phyloP scores from a whole-genome alignment of 371 early-diverging fungal species.

The Conidiobolus incongruus region DNA sequence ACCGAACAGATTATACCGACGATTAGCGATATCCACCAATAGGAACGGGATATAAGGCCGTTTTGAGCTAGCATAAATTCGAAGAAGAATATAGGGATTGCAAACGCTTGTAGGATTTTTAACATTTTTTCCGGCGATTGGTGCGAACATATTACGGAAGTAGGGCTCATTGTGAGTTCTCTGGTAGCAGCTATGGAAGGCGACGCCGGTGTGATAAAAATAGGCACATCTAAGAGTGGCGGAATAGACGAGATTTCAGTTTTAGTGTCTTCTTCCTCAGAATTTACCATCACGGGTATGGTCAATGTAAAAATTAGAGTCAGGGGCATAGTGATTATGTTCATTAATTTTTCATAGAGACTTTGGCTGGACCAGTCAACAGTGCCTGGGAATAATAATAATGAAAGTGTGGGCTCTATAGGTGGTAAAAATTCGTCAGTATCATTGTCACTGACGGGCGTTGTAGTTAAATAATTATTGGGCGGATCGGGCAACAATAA shows the following conservation, averaged over 20 bases:
- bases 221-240: no score
- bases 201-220: no score
- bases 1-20: no score
- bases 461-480: no score
- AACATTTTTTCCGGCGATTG: conserved; percentile 7
- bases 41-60: not conserved
- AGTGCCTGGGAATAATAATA: conserved; percentile 25
- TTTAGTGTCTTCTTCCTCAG: conserved; percentile 8
- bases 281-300: conserved; percentile 26
- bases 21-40: not conserved
- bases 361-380: conserved; percentile 21
- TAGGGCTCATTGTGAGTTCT: no score
- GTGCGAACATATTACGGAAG: not conserved
- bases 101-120: not conserved
- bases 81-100: conserved; percentile 1
- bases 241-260: not conserved
- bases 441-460: not conserved
- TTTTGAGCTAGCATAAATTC: not conserved
- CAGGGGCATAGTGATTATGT: conserved; percentile 23
- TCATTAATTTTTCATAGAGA: conserved; percentile 20
- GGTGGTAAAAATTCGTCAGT: not conserved
- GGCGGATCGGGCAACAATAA: no score
- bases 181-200: no score
- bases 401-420: conserved; percentile 1
- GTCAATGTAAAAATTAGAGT: conserved; percentile 23